phyloP scores from a whole-genome alignment of 768 basidiomycete genomes.

The Termitomyces sp. region DNA sequence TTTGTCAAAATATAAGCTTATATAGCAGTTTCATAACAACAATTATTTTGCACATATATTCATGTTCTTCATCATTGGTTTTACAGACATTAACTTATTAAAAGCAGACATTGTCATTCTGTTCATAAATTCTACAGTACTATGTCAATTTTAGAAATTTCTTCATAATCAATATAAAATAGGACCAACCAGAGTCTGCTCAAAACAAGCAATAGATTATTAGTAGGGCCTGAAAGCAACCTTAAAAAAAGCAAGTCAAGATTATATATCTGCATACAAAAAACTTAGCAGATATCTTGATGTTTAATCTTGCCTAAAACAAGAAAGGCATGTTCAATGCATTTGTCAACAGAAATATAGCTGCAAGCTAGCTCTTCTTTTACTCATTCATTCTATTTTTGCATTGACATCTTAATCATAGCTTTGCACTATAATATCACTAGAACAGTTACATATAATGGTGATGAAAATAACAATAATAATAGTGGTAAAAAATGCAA shows the following conservation, averaged over 20 bases:
- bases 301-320: constrained; percentile 14
- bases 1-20: neutral
- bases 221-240: constrained; percentile 22
- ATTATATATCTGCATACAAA: constrained; percentile 18
- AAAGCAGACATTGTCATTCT: neutral
- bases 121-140: neutral
- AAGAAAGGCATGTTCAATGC: constrained; percentile 22
- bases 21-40: neutral
- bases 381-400: no score
- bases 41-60: neutral
- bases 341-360: constrained; percentile 7
- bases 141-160: no score
- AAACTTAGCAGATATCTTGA: constrained; percentile 18
- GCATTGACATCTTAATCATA: no score
- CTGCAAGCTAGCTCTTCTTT: no score
- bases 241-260: constrained; percentile 17
- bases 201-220: constrained; percentile 22
- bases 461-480: no score
- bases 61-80: neutral
- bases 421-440: no score
- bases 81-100: neutral
- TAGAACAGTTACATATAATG: no score
- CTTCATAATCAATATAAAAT: neutral
- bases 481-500: no score
- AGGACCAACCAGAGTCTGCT: constrained; percentile 26